Base-by-base conservation (phyloP, 2,329 filamentous ascomycete species). In the Arthrinium puccinioides region DNA sequence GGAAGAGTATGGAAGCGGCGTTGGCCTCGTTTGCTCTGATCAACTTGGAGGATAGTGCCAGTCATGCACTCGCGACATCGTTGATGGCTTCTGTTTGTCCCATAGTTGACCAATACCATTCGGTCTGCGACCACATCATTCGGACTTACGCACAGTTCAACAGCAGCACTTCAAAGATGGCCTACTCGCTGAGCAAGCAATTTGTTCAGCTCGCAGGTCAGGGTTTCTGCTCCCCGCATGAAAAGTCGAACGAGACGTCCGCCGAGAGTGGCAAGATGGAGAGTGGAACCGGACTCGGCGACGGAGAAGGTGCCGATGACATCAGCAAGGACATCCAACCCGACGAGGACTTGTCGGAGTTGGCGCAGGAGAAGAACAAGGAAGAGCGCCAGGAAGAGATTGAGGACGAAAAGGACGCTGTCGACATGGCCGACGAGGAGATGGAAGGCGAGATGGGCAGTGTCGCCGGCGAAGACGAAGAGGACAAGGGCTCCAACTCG, bases 261-360 rank as follows among this genome's bases (percentile, higher is more conserved):
- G 78, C 76, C 15, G 76, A 85, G 41, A 74, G 77, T 18, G 86
- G 89, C 10, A 84, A 94, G 50, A 69, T 96, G 21, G 90, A 98
- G 60, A 80, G 79, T 25, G 94, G 94, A 13, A 97, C 89, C 9
- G 94, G 92, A 23, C 78, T 98, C 18, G 94, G 92, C 15, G 92
- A 96, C 31, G 94, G 92, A 9, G 86, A 96, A 59, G 94, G 90
- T 14, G 89, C 84, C 5, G 89, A 98, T 56, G 90, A 98, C 59
- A 97, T 98, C 46, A 97, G 89, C 62, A 97, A 98, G 57, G 92
- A 98, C 53, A 84, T 98, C 32, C 79, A 86, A 45, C 83, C 90
- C 13, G 90, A 98, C 43, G 92, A 99, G 57, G 89, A 98, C 55
- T 66, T 98, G 5, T 80, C 85, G 1, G 92, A 98, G 48, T 69